Evolutionary conservation across 208 protist species (phyloP), one percentile per base, ranked within the genome.

Genomic region (Acanthamoeba triangularis): DNA sequence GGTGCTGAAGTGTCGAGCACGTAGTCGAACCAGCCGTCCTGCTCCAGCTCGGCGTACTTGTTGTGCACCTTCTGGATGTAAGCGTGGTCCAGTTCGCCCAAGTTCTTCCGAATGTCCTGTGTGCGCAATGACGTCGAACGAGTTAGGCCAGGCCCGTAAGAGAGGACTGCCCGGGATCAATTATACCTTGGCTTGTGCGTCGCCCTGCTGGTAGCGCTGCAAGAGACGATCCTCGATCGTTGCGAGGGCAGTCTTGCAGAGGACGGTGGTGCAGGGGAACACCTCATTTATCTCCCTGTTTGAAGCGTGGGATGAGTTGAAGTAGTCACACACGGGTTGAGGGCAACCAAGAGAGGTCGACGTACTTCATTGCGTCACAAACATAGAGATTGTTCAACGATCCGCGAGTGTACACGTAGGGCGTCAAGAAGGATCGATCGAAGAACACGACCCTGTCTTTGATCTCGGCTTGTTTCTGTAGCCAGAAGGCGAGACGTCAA

Each of bases 381-480:
- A 78, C 91, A 4, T 88, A 94, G n/a, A 94, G 91, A 16, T 94
- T 94, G 91, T 94, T 94, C 30, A 94, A 65, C 11, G 74, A 80
- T 3, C 91, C 91, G 18, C 91, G 49, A 20, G 59, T 80, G 10
- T 94, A 94, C 11, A 94, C 80, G 23, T 94, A 94, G 37, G 91
- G 91, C 30, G 91, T 94, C 33, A 94, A 33, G 35, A 94, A 85
- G 30, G 59, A 78, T 37, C 91, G 49, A 30, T 94, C 91, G 91
- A 94, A 94, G 91, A 94, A 94, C 52, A 94, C 91, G 10, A 94
- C 54, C 14, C 56, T 44, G 63, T 82, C 90, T 20, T 94, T 94
- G 78, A 87, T 41, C 20, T 87, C 78, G 11, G 23, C 30, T 87
- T 87, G 78, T 35, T 59, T 59, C 78, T 87, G 78, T 10, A 20